Percentiles rank a stretch among this genome's conserved stretches.
Conservation (phyloP, 208 protist genomes). For the Crithidia mellificae region DNA sequence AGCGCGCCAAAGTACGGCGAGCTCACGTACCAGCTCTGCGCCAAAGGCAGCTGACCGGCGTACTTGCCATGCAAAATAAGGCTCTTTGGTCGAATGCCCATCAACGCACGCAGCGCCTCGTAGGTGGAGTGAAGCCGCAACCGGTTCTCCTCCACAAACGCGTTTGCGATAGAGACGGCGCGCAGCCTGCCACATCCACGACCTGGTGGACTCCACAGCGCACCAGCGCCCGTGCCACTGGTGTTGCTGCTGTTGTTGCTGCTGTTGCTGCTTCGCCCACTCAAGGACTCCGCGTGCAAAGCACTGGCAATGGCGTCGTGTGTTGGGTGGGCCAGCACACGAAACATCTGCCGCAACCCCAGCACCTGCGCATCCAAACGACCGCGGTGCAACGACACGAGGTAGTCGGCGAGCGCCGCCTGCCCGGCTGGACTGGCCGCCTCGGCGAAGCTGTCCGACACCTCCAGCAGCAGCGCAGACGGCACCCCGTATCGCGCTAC, state of each 20-base stretch:
- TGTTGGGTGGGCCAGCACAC: constrained; percentile 51
- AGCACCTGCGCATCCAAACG: constrained; percentile 42
- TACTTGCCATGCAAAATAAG: constrained; percentile 72
- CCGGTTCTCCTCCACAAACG: constrained; percentile 87
- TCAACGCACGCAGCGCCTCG: constrained; percentile 67
- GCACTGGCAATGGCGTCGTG: constrained; percentile 40
- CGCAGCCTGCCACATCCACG: constrained; percentile 45
- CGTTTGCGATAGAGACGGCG: constrained; percentile 73
- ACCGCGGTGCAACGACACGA: constrained; percentile 38
- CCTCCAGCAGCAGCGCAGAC: constrained; percentile 29
- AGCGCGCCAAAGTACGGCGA: constrained; percentile 86
- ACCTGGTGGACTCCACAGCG: constrained; percentile 52
- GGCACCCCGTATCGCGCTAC: constrained; percentile 29
- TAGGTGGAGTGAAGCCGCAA: constrained; percentile 57
- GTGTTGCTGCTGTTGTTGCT: too few species aligned
- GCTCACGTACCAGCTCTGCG: constrained; percentile 80
- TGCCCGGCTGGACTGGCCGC: constrained; percentile 33
- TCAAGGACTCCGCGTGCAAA: constrained; percentile 33
- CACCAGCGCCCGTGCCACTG: too few species aligned
- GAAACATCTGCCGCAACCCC: constrained; percentile 55
- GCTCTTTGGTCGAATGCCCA: constrained; percentile 79
- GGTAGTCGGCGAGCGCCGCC: constrained; percentile 23
- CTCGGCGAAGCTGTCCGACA: constrained; percentile 38
- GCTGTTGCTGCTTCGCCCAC: too few species aligned
- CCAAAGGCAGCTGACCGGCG: constrained; percentile 74